These are phyloP conservation scores for Globisporangium apiculatum DNA, from an alignment of 352 stramenopile species.

Conservation along the genomic window DNA sequence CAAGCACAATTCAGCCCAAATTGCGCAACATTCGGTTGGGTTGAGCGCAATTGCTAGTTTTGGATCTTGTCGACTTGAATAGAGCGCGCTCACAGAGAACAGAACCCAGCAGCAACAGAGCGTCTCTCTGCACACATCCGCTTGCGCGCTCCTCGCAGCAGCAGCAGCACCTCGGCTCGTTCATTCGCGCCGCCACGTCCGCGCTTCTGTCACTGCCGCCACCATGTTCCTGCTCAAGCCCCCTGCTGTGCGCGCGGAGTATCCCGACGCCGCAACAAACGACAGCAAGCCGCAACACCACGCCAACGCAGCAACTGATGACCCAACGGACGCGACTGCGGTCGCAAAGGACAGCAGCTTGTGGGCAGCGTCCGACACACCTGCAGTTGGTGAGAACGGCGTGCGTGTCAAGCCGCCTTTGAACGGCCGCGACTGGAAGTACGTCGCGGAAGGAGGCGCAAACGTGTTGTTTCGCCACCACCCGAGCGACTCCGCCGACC, in stretches of 20 bases:
- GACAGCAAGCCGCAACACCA: neutral
- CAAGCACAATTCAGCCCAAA: neutral
- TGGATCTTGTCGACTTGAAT: neutral
- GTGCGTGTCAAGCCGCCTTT: slow-evolving; percentile 19
- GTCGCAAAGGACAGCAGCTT: neutral
- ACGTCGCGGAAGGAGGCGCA: slow-evolving; percentile 78
- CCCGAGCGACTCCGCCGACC: slow-evolving; percentile 7
- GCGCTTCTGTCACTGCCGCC: no score
- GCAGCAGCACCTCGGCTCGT: neutral
- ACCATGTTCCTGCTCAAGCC: slow-evolving; percentile 51
- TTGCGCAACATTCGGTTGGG: neutral
- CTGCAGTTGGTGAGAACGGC: neutral
- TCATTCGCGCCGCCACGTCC: no score
- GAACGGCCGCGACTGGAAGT: slow-evolving; percentile 69
- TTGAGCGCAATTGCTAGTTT: no score
- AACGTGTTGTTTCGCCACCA: slow-evolving; percentile 83
- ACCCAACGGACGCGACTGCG: no score
- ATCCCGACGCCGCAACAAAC: neutral
- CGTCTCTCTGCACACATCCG: neutral
- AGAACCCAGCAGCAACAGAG: neutral
- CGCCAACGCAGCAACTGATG: no score
- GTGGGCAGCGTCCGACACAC: neutral
- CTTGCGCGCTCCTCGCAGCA: neutral
- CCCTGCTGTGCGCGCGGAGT: slow-evolving; percentile 1
- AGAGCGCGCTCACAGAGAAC: neutral